These are phyloP conservation scores for Beta corolliflora DNA, from an alignment of 179 eudicot genomes.

Conservation along the genomic window DNA sequence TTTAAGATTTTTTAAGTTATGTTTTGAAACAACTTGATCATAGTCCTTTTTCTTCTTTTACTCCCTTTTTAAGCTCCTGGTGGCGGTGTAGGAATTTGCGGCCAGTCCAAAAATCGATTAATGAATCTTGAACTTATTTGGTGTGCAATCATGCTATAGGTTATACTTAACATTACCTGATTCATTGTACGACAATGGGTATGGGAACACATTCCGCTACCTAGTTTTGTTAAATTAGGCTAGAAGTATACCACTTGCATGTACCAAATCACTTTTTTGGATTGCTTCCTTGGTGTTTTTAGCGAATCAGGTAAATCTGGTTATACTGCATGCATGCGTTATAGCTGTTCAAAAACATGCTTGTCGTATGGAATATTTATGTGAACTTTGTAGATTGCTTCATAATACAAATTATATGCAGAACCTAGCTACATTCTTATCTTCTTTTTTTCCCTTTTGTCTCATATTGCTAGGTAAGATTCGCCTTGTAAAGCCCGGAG, in stretches of 20 bases:
- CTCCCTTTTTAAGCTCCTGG: background rate
- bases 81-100: background rate
- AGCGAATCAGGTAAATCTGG: no score
- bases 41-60: background rate
- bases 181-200: no score
- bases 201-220: no score
- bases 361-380: background rate
- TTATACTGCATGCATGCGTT: background rate
- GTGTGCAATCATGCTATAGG: background rate
- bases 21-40: background rate
- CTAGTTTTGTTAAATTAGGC: no score
- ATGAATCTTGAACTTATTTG: background rate
- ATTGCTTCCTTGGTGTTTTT: no score
- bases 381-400: background rate
- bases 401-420: background rate
- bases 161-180: no score
- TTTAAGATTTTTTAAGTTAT: background rate
- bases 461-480: constrained; percentile 48
- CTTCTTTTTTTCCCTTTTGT: constrained; percentile 16
- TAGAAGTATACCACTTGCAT: no score
- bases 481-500: constrained; percentile 71
- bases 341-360: background rate
- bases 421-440: background rate
- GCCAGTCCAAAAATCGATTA: background rate
- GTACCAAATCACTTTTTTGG: no score